A percentile compares a stretch with the other conserved stretches of the same genome.
Conservation (phyloP, 345 rosid species). For the Atalantia buxifolia region DNA sequence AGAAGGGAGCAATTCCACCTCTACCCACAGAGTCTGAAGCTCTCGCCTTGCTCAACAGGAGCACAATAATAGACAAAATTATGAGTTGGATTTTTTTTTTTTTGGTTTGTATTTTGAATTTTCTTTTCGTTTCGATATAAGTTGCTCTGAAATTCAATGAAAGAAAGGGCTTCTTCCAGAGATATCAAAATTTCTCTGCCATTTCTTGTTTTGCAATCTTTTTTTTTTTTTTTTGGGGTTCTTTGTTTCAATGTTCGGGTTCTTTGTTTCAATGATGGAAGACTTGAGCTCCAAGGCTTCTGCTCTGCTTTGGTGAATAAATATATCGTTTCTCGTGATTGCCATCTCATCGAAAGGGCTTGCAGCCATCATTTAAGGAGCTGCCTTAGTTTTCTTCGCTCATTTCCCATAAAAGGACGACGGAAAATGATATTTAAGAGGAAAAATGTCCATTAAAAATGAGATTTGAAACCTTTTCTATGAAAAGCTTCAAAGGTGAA, state of each 20-base stretch:
- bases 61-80: not conserved
- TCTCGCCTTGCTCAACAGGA: conserved; percentile 38
- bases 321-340: not conserved
- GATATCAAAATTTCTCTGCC: not conserved
- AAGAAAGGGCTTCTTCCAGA: not conserved
- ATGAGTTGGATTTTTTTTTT: not conserved
- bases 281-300: not conserved
- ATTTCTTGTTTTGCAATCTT: not conserved
- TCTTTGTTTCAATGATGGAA: not conserved
- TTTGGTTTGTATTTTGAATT: not conserved
- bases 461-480: not conserved
- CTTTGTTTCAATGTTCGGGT: not conserved
- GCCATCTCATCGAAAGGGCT: no score
- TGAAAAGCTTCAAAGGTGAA: no score
- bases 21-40: conserved; percentile 67
- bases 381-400: no score
- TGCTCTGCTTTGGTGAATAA: not conserved
- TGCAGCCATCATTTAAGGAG: no score
- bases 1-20: conserved; percentile 98
- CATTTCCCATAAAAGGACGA: no score
- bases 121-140: not conserved
- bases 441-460: not conserved
- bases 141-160: not conserved
- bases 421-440: no score
- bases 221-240: no score